Conservation (phyloP, 2,329 filamentous ascomycete genomes). For the Coleophoma eucalyptorum region DNA sequence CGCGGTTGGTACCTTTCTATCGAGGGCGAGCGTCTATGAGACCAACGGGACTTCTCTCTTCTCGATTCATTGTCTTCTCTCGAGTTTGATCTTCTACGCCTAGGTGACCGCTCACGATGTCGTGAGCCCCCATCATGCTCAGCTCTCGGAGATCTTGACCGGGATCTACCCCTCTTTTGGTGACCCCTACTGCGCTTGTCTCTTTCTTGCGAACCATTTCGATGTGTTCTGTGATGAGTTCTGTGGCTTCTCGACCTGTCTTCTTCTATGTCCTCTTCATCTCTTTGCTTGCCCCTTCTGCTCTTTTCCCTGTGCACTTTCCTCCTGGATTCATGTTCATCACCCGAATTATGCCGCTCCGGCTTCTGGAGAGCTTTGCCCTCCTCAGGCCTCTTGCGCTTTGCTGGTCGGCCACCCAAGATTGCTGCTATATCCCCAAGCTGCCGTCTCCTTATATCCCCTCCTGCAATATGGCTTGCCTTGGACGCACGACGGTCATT, state of each 20-base stretch:
- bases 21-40: conserved; percentile 9
- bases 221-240: conserved; percentile 28
- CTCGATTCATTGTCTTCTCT: conserved; percentile 8
- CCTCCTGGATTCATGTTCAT: conserved; percentile 8
- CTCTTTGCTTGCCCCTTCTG: conserved; percentile 2
- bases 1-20: conserved; percentile 2
- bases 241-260: conserved; percentile 9
- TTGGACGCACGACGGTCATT: conserved; percentile 32
- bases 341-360: conserved; percentile 11
- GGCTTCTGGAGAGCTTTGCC: conserved; percentile 1
- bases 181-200: conserved; percentile 11
- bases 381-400: conserved; percentile 17
- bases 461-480: conserved; percentile 39
- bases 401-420: conserved; percentile 34
- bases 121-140: conserved; percentile 18
- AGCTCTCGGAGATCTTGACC: conserved; percentile 18
- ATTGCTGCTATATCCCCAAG: conserved; percentile 59
- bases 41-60: conserved; percentile 5
- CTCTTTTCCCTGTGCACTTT: conserved; percentile 5
- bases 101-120: conserved; percentile 28
- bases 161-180: conserved; percentile 14
- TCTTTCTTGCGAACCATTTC: conserved; percentile 15
- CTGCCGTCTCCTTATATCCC: conserved; percentile 53
- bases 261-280: conserved; percentile 3
- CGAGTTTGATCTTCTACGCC: conserved; percentile 17